Conservation (phyloP, 805 yeast species). For the Candida montana region DNA sequence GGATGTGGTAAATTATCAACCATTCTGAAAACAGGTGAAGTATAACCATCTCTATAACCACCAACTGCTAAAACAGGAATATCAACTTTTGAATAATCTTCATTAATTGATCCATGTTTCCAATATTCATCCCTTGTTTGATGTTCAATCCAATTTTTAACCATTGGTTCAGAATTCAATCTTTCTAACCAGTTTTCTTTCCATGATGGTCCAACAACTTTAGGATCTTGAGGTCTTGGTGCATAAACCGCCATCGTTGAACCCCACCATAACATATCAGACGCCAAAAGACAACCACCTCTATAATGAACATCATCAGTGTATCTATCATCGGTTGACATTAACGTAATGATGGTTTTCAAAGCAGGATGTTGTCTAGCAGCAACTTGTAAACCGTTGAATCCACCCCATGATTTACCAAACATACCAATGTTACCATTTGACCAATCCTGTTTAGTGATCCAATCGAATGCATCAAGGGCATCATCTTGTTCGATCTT, state of each 20-base stretch:
- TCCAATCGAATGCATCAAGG: constrained; percentile 39
- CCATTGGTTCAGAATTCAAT: constrained; percentile 35
- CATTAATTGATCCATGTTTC: constrained; percentile 44
- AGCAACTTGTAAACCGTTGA: constrained; percentile 41
- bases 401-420: constrained; percentile 48
- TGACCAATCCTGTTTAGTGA: constrained; percentile 36
- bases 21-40: constrained; percentile 40
- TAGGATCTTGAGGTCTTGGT: constrained; percentile 43
- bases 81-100: constrained; percentile 33
- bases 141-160: constrained; percentile 37
- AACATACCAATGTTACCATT: constrained; percentile 42
- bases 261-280: constrained; percentile 48
- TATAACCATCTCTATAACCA: constrained; percentile 46
- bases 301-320: constrained; percentile 45
- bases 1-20: constrained; percentile 33
- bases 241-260: constrained; percentile 40
- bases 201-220: constrained; percentile 35
- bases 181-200: constrained; percentile 36
- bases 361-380: constrained; percentile 43
- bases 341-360: constrained; percentile 37
- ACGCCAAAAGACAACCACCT: constrained; percentile 40
- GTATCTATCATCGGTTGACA: constrained; percentile 44
- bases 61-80: constrained; percentile 41
- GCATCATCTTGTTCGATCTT: constrained; percentile 41
- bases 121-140: constrained; percentile 41